A percentile compares a stretch with the other conserved stretches of the same genome.
These are phyloP conservation scores for Arachis monticola DNA, from an alignment of 331 rosid genomes.

Conservation along the genomic window DNA sequence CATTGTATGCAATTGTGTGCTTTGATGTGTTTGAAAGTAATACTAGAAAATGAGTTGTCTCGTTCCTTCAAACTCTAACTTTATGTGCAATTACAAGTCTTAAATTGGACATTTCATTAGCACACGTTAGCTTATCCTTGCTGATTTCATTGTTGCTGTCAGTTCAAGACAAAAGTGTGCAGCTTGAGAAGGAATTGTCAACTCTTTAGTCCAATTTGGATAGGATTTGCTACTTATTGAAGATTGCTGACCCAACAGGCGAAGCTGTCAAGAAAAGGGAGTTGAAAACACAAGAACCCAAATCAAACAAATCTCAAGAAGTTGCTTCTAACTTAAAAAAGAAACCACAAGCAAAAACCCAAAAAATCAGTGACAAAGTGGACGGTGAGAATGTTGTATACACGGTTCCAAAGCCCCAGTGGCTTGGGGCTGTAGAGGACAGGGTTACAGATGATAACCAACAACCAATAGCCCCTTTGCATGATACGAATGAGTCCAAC, in stretches of 20 bases:
- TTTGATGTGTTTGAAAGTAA: not conserved
- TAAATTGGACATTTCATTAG: slow-evolving; percentile 11
- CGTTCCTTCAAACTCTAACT: slow-evolving; percentile 25
- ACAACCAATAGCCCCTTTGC: slow-evolving; percentile 41
- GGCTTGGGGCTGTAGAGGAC: slow-evolving; percentile 86
- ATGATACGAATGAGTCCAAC: slow-evolving; percentile 53
- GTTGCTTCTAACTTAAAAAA: slow-evolving; percentile 43
- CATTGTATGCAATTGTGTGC: slow-evolving; percentile 13
- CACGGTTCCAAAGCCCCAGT: slow-evolving; percentile 73
- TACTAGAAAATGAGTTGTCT: not conserved
- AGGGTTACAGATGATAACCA: slow-evolving; percentile 53
- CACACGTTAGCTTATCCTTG: slow-evolving; percentile 33
- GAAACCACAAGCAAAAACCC: slow-evolving; percentile 51
- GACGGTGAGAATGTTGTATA: slow-evolving; percentile 57
- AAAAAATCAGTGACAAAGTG: slow-evolving; percentile 44
- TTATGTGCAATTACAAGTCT: slow-evolving; percentile 4
- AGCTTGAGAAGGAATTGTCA: slow-evolving; percentile 72
- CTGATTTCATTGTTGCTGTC: slow-evolving; percentile 49
- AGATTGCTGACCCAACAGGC: slow-evolving; percentile 94
- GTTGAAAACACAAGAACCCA: slow-evolving; percentile 55
- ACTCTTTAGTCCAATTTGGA: slow-evolving; percentile 83
- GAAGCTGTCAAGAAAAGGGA: slow-evolving; percentile 89
- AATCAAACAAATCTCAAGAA: slow-evolving; percentile 48
- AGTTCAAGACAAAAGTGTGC: slow-evolving; percentile 72
- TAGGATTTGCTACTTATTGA: slow-evolving; percentile 78